phyloP scores from a whole-genome alignment of 352 stramenopile species.

The Poterioochromonas sp. region DNA sequence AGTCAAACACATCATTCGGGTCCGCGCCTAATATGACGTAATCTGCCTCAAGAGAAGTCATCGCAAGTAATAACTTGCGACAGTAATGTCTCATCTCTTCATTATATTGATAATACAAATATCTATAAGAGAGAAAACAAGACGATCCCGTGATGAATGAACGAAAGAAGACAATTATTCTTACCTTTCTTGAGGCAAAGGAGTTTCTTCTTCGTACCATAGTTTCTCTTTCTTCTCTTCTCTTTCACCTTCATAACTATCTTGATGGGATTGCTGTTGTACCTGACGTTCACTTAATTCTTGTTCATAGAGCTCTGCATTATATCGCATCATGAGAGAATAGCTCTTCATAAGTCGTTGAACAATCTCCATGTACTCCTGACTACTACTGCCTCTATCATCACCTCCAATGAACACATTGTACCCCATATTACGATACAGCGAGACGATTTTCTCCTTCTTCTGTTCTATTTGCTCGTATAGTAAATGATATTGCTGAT shows the following conservation, averaged over 20 bases:
- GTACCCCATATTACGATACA: slow-evolving; percentile 9
- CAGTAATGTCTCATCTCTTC: not conserved
- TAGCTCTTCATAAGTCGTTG: not conserved
- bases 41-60: not conserved
- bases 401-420: not conserved
- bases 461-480: not conserved
- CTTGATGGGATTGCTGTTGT: not conserved
- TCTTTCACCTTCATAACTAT: not conserved
- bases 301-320: not conserved
- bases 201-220: not conserved
- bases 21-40: not conserved
- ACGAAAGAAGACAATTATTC: not conserved
- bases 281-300: not conserved
- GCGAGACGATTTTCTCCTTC: not conserved
- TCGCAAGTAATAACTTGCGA: not conserved
- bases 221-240: not conserved
- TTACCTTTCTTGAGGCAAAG: not conserved
- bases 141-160: not conserved
- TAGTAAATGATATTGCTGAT: not conserved
- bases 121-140: not conserved
- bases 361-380: not conserved
- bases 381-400: too few species aligned
- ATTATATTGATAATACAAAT: slow-evolving; percentile 1
- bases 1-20: not conserved
- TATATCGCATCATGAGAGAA: too few species aligned